A percentile compares a stretch with the other conserved stretches of the same genome.
Conservation (phyloP, 139 green algal genomes). For the Micromonas pusilla region DNA sequence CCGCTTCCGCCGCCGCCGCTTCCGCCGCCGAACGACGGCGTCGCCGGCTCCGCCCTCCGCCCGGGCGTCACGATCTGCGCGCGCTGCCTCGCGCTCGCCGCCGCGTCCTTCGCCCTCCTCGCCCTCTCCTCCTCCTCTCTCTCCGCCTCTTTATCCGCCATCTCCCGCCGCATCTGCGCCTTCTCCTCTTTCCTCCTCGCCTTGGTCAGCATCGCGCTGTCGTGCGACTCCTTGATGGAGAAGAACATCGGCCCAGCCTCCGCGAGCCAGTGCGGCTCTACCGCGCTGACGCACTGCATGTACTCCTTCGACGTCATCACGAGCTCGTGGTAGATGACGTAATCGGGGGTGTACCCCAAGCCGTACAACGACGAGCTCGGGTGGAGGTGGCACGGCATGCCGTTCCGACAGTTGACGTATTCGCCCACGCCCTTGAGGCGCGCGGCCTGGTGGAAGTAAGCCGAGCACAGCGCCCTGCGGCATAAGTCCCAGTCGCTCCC, state of each 20-base stretch:
- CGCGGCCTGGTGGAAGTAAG: slow-evolving; percentile 94
- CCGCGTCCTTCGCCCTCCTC: neutral
- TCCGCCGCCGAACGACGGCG: neutral
- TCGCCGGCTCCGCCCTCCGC: neutral
- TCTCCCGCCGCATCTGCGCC: slow-evolving; percentile 27
- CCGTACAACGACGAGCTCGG: slow-evolving; percentile 78
- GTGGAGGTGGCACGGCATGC: slow-evolving; percentile 83
- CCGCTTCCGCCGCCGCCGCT: neutral
- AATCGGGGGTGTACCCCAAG: slow-evolving; percentile 87
- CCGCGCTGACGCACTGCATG: slow-evolving; percentile 95
- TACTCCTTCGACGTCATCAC: slow-evolving; percentile 96
- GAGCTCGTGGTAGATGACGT: slow-evolving; percentile 95
- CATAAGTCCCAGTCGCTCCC: slow-evolving; percentile 89
- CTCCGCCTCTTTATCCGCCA: slow-evolving; percentile 14
- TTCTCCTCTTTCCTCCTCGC: slow-evolving; percentile 65
- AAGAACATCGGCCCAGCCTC: slow-evolving; percentile 99
- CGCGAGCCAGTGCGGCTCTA: slow-evolving; percentile 94
- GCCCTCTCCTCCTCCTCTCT: neutral
- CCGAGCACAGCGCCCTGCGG: slow-evolving; percentile 88
- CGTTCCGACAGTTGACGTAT: slow-evolving; percentile 80
- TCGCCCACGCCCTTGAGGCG: slow-evolving; percentile 92
- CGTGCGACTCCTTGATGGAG: slow-evolving; percentile 77
- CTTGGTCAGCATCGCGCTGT: slow-evolving; percentile 64
- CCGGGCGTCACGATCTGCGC: slow-evolving; percentile 8
- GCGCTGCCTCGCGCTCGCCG: neutral